Conservation (phyloP, 2,329 filamentous ascomycete genomes). For the Cadophora malorum region DNA sequence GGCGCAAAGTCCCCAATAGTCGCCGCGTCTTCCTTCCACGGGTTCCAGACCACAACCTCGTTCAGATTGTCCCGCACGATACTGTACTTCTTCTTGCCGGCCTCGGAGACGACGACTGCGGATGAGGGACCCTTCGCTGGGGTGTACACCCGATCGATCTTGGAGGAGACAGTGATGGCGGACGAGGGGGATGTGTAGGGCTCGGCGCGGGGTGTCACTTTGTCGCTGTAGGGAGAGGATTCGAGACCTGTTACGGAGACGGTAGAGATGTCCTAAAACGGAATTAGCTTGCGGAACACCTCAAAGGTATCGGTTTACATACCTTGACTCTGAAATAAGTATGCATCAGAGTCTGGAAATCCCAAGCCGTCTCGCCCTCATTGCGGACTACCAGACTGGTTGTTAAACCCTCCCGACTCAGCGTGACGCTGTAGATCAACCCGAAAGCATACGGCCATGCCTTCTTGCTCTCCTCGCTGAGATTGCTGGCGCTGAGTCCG, state of each 20-base stretch:
- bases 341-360: slow-evolving; percentile 91
- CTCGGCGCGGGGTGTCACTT: slow-evolving; percentile 63
- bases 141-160: slow-evolving; percentile 90
- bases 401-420: slow-evolving; percentile 75
- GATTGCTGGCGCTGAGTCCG: slow-evolving; percentile 76
- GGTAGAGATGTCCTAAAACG: slow-evolving; percentile 75
- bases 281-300: slow-evolving; percentile 6
- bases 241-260: slow-evolving; percentile 78
- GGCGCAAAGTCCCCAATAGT: slow-evolving; percentile 87
- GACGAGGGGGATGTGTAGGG: slow-evolving; percentile 69
- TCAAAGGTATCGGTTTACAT: slow-evolving; percentile 46
- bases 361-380: slow-evolving; percentile 79
- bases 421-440: slow-evolving; percentile 89
- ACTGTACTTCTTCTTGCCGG: slow-evolving; percentile 69
- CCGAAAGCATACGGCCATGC: slow-evolving; percentile 89
- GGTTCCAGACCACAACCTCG: slow-evolving; percentile 97
- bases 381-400: slow-evolving; percentile 90
- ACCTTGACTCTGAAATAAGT: slow-evolving; percentile 87
- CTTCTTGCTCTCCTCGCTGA: slow-evolving; percentile 70
- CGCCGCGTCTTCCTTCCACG: slow-evolving; percentile 85
- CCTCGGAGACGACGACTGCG: slow-evolving; percentile 66
- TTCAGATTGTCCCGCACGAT: slow-evolving; percentile 83
- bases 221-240: slow-evolving; percentile 80
- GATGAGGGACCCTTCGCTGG: slow-evolving; percentile 66
- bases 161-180: slow-evolving; percentile 70